Evolutionary conservation across 192 early-diverging fungal species (phyloP), one percentile per base, ranked within the genome.

Genomic region (Thoreauomyces humboldtii): DNA sequence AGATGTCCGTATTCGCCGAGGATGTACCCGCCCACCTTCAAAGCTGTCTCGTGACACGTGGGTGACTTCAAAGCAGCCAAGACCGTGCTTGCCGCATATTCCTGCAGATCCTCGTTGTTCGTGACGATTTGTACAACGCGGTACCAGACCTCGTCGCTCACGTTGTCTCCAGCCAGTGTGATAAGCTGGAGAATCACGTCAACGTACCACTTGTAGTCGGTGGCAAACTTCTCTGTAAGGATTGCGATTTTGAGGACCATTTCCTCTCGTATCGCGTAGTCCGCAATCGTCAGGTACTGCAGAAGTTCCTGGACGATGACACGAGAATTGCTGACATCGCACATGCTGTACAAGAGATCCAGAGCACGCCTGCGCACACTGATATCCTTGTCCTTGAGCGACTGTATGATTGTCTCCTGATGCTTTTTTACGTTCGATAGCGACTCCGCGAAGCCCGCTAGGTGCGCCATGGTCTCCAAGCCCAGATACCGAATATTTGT

Each of bases 161-260:
- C 94, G 62, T 92, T 89, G 67, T 98, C 96, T 32, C 94, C 96
- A 4, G 93, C 94, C 45, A 91, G 81, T n/a, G 89, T 89, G 46
- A 99, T 91, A 50, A 99, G 81, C 69, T 95, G 92, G 60, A 98
- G 81, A 66, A 98, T 96, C 33, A 98, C 92, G 64, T 99, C 95
- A 0, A 99, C 91, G 73, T 98, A 99, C 98, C 98, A 99, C 48
- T 91, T 89, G 69, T 95, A 95, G 70, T 96, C 95, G 5, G 93
- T 92, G 3, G 96, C 92, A 68, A 89, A 98, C 76, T 96, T 98
- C 70, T 99, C 98, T 0, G 96, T 90, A 70, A 99, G 78, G 67
- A 99, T 99, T 41, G 98, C 98, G 67, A 98, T 94, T 71, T 98
- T 98, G 32, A 99, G 83, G 4, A 95, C 98, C 89, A 99, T 92